Base-by-base conservation (phyloP, 176 grass and related monocot genomes). In the Luzula sylvatica region DNA sequence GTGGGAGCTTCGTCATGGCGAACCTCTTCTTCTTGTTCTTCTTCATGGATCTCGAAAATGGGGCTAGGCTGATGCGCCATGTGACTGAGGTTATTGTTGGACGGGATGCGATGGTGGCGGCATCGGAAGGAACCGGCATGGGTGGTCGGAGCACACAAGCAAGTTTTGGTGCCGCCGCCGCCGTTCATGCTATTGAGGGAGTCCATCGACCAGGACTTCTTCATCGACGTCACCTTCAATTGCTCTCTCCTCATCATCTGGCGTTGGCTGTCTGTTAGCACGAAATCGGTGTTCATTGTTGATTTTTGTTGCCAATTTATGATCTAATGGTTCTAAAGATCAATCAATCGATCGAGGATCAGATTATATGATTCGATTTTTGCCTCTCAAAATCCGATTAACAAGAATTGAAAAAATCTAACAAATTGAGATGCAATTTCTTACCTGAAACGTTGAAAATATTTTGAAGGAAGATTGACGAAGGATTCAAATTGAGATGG, bases 71-170 rank as follows among this genome's bases (percentile, higher is more conserved):
- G 60, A 4, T 20, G 7, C 17, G 46, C 14, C 8, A 5, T 15
- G 7, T 40, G 19, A 41, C 23, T 78, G 41, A 61, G 22, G 9
- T 35, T 35, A 35, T 9, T 35, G 46, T 59, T 66, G 27, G 68
- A 47, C 15, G 55, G 41, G 55, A 52, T 24, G 25, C 87, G 81
- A 66, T 94, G 87, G 74, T 94, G 71, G 56, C 77, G 84, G 74
- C 87, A 86, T n/a, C 77, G 66, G 61, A 94, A 94, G 13, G 87
- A 94, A 8, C 87, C 87, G 15, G 67, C 50, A 50, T 94, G 87
- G 55, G 77, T 86, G 55, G 87, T 94, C 22, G 87, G 82, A 21
- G 81, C 81, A 41, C 87, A 94, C 24, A 94, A 54, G 55, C 87
- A 86, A 14, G 82, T 52, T 40, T 27, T 75, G 59, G 46, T 39